Percentiles rank a stretch among this genome's conserved stretches.
These are phyloP conservation scores for Moesziomyces globuligerus DNA, from an alignment of 1,284 basidiomycete species.

Conservation along the genomic window DNA sequence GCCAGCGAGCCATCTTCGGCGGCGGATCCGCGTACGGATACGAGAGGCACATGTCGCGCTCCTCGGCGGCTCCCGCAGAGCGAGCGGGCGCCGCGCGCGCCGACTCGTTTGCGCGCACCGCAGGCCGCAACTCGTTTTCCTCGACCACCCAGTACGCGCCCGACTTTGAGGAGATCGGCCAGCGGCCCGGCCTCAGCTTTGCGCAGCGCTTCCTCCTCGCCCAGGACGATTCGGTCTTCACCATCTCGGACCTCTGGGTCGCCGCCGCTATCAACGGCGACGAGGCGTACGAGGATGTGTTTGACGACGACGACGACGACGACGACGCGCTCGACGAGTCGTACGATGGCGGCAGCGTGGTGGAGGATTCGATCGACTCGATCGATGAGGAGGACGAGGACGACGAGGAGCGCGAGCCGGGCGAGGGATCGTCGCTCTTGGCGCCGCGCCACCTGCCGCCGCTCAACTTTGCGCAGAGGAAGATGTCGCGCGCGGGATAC, in stretches of 20 bases:
- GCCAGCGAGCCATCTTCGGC: slow-evolving; percentile 51
- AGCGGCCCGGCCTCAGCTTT: slow-evolving; percentile 70
- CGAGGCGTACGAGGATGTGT: slow-evolving; percentile 69
- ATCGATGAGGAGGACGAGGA: slow-evolving; percentile 47
- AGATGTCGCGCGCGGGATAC: slow-evolving; percentile 29
- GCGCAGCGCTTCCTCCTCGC: slow-evolving; percentile 76
- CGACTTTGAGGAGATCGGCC: slow-evolving; percentile 59
- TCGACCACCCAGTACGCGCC: slow-evolving; percentile 55
- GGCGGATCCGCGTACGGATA: slow-evolving; percentile 59
- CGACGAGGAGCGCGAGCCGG: slow-evolving; percentile 13
- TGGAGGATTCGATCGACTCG: slow-evolving; percentile 64
- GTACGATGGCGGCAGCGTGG: slow-evolving; percentile 20
- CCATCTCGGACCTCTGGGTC: slow-evolving; percentile 90
- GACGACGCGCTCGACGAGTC: slow-evolving; percentile 74
- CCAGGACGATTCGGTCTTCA: slow-evolving; percentile 87
- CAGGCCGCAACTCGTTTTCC: slow-evolving; percentile 32
- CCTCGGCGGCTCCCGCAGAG: slow-evolving; percentile 14
- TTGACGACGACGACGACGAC: slow-evolving; percentile 74
- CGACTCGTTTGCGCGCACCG: slow-evolving; percentile 29
- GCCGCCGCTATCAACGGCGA: slow-evolving; percentile 90
- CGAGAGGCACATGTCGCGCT: slow-evolving; percentile 29
- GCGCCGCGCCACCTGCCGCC: slow-evolving; percentile 56
- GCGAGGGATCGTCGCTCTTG: slow-evolving; percentile 39
- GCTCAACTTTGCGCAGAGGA: slow-evolving; percentile 60
- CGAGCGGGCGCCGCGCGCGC: slow-evolving; percentile 4